Base-by-base conservation (phyloP, 768 basidiomycete species). In the Trametes cingulata region DNA sequence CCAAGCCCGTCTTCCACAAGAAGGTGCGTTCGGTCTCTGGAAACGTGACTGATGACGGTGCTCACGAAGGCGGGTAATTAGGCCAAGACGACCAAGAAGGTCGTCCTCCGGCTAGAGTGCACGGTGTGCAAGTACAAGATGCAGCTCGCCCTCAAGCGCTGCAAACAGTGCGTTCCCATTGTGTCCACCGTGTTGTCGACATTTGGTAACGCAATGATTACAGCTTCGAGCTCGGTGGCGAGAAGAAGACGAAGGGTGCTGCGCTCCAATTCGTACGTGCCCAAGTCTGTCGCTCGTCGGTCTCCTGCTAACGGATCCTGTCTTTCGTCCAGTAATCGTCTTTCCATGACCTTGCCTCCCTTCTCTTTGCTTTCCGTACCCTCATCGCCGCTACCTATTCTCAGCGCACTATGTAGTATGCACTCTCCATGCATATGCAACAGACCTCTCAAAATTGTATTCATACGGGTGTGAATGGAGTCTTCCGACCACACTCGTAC, bases 1-100 rank as follows among this genome's bases (percentile, higher is more conserved):
- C 96, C 61, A 99, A 99, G 83, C 96, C 96, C 62, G 95, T 99
- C 79, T 99, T 99, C 90, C 97, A 99, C 91, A 99, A 99, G 85
- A 98, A 97, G 89, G 94, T 87, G 66, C 70, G 29, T 58, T 36
- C 7, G 4, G 41, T 35, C 22, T n/a, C 5, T 14, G 14, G 17
- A 17, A 33, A 29, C 2, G 25, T 27, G 29, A 7, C 17, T 22
- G 9, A 20, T 49, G 22, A 49, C 41, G 8, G 13, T 20, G 9
- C 33, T 19, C 46, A n/a, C n/a, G n/a, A n/a, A n/a, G 33, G 10
- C 29, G 10, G 10, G 52, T 8, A 5, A 53, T 54, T 72, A 93
- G 90, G 93, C 94, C 60, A 96, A 96, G 85, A 96, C 94, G 62
- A 98, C 96, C 65, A 99, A 98, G 90, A 99, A 99, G 84, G 94